Evolutionary conservation across 257 asterid species (phyloP).

Genomic region (Echites panduratus): DNA sequence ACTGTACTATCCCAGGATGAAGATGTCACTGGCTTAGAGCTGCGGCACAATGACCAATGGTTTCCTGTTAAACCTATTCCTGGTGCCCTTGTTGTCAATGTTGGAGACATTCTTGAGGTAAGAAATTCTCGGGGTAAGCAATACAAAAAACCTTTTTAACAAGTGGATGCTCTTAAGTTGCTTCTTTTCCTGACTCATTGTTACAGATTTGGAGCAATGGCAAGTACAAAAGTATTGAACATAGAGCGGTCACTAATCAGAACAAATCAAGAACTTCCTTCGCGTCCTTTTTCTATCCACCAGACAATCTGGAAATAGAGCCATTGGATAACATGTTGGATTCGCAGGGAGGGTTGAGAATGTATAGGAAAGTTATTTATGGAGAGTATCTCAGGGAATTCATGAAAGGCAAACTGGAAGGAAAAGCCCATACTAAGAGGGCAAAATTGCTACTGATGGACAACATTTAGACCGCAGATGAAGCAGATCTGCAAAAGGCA

Average conservation of each 20-base stretch:
- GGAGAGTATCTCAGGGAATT: slow-evolving; percentile 32
- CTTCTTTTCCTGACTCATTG: not conserved
- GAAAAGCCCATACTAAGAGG: slow-evolving; percentile 14
- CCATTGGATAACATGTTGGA: slow-evolving; percentile 27
- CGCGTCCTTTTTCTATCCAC: slow-evolving; percentile 37
- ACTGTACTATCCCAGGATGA: slow-evolving; percentile 37
- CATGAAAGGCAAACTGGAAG: slow-evolving; percentile 30
- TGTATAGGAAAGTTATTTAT: slow-evolving; percentile 24
- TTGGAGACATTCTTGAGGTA: slow-evolving; percentile 44
- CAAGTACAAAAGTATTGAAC: slow-evolving; percentile 42
- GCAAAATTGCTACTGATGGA: not conserved
- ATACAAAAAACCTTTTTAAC: too few species aligned
- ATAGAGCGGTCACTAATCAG: slow-evolving; percentile 30
- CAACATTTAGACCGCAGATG: not conserved
- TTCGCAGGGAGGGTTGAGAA: slow-evolving; percentile 15
- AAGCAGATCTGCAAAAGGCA: not conserved
- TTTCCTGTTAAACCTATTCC: slow-evolving; percentile 36
- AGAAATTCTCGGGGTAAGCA: too few species aligned
- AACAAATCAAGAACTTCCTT: slow-evolving; percentile 27
- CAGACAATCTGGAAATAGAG: slow-evolving; percentile 26
- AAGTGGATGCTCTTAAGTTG: not conserved
- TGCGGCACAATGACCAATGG: slow-evolving; percentile 39
- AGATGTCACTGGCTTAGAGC: slow-evolving; percentile 26
- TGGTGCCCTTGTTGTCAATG: slow-evolving; percentile 33
- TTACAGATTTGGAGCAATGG: slow-evolving; percentile 49